Evolutionary conservation across 768 basidiomycete genomes (phyloP).

Genomic region (Polyporus arcularius): DNA sequence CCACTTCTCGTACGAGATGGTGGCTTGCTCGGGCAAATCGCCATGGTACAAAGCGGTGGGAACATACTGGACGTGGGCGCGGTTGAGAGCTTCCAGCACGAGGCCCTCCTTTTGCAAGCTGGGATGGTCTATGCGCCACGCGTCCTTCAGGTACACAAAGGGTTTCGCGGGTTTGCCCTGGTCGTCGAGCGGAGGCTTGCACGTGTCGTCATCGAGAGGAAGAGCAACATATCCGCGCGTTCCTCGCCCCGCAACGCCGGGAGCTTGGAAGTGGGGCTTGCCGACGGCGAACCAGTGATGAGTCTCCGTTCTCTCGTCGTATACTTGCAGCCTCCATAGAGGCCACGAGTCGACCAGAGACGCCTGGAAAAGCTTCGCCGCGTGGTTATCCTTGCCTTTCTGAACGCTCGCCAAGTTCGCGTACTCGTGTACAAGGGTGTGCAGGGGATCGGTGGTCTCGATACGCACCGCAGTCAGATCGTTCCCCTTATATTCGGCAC

Average conservation of each 20-base stretch:
- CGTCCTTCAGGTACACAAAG: constrained; percentile 1
- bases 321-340: background rate
- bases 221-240: background rate
- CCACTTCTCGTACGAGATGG: too few relatives aligned
- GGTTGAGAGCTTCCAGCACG: background rate
- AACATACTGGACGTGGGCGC: background rate
- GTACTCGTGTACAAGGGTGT: too few relatives aligned
- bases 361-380: background rate
- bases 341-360: background rate
- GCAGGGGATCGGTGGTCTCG: too few relatives aligned
- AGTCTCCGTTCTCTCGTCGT: background rate
- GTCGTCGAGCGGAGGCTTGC: too few relatives aligned
- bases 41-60: background rate
- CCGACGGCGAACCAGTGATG: background rate
- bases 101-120: background rate
- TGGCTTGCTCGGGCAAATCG: background rate
- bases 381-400: background rate
- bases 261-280: background rate
- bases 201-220: background rate
- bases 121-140: background rate
- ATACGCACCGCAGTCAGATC: too few relatives aligned
- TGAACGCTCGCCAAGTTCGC: too few relatives aligned
- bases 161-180: background rate
- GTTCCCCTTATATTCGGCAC: too few relatives aligned
- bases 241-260: background rate